phyloP scores from a whole-genome alignment of 2,329 filamentous ascomycete genomes.

The Triangularia setosa region DNA sequence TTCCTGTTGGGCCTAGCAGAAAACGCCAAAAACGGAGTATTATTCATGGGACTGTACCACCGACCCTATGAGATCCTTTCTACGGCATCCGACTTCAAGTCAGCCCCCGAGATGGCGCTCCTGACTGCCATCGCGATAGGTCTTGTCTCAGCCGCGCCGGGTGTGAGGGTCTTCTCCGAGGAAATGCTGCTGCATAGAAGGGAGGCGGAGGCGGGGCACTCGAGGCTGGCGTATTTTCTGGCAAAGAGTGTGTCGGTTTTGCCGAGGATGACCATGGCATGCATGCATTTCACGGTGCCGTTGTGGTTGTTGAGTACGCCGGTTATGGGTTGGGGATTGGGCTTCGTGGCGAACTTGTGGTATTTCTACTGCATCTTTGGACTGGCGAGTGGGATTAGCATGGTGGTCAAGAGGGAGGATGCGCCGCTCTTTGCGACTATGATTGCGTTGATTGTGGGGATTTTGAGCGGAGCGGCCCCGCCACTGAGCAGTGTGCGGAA shows the following conservation, averaged over 20 bases:
- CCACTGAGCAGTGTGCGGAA: conserved; percentile 43
- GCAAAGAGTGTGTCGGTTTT: conserved; percentile 52
- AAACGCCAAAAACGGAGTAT: conserved; percentile 44
- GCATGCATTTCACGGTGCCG: conserved; percentile 52
- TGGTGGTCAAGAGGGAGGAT: conserved; percentile 53
- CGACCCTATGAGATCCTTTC: conserved; percentile 49
- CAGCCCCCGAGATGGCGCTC: conserved; percentile 50
- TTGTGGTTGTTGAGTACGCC: conserved; percentile 47
- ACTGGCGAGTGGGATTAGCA: conserved; percentile 48
- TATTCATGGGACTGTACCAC: conserved; percentile 52
- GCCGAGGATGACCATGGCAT: conserved; percentile 47
- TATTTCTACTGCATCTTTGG: conserved; percentile 60
- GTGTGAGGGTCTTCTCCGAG: conserved; percentile 54
- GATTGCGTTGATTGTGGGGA: conserved; percentile 49
- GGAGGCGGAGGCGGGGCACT: conserved; percentile 55
- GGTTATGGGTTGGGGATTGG: conserved; percentile 45
- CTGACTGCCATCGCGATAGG: conserved; percentile 53
- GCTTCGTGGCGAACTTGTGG: conserved; percentile 48
- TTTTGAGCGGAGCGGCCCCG: conserved; percentile 52
- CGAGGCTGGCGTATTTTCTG: conserved; percentile 51
- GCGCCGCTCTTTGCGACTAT: conserved; percentile 55
- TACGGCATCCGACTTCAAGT: conserved; percentile 45
- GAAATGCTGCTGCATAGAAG: conserved; percentile 52
- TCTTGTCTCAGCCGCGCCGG: conserved; percentile 50
- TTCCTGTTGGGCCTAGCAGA: conserved; percentile 52